phyloP scores from a whole-genome alignment of 1,284 basidiomycete species.

The Porodaedalea pini region DNA sequence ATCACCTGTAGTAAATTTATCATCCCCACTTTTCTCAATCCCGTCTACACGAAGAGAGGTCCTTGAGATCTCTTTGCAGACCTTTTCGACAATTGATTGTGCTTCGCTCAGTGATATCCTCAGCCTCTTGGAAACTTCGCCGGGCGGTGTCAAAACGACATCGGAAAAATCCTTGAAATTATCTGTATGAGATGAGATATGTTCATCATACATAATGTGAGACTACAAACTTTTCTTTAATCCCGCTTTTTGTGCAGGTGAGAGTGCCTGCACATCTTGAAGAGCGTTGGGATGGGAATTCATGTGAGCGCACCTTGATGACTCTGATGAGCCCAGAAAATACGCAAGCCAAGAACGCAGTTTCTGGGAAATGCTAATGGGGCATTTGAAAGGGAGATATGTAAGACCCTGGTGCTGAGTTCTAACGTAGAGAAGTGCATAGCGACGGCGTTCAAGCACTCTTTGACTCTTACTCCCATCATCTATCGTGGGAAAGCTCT shows the following conservation, averaged over 20 bases:
- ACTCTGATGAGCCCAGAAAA: neutral
- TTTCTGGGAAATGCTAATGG: too few species aligned
- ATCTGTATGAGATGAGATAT: constrained; percentile 25
- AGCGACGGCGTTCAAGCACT: too few species aligned
- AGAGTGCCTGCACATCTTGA: constrained; percentile 6
- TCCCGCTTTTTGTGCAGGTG: constrained; percentile 3
- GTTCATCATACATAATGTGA: constrained; percentile 18
- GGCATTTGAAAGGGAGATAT: too few species aligned
- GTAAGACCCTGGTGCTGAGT: too few species aligned
- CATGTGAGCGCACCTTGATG: constrained; percentile 7
- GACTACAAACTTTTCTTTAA: constrained; percentile 12
- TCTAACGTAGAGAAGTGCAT: too few species aligned
- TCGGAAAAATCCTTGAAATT: constrained; percentile 35
- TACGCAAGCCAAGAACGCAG: neutral
- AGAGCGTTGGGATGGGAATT: neutral
- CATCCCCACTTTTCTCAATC: constrained; percentile 35
- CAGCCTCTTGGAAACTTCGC: constrained; percentile 54
- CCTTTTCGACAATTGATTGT: constrained; percentile 44
- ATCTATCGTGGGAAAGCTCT: too few species aligned
- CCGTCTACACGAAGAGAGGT: constrained; percentile 37
- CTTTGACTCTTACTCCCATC: too few species aligned
- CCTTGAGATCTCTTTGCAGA: constrained; percentile 40
- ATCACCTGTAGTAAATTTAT: constrained; percentile 69
- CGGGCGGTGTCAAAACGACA: constrained; percentile 43
- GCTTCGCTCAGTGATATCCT: constrained; percentile 45